These are phyloP conservation scores for Pseudopyricularia cyperi DNA, from an alignment of 2,329 filamentous ascomycete genomes.

Conservation along the genomic window DNA sequence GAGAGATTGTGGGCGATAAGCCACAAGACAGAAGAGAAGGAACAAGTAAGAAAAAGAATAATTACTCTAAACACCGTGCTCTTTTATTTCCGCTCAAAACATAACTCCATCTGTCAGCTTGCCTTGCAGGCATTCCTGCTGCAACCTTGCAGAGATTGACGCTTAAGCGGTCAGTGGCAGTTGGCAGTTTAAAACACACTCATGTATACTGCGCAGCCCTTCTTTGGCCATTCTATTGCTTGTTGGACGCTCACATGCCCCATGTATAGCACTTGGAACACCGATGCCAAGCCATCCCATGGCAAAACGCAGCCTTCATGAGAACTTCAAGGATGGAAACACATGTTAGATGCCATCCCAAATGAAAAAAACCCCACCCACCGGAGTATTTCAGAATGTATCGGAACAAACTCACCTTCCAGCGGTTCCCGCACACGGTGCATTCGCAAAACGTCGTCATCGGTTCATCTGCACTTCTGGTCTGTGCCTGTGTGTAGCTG, in stretches of 20 bases:
- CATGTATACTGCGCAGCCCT: too few species aligned
- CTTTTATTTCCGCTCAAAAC: neutral
- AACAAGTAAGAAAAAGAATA: neutral
- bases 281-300: neutral
- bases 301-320: neutral
- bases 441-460: slow-evolving; percentile 69
- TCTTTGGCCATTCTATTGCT: too few species aligned
- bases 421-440: slow-evolving; percentile 54
- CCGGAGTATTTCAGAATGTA: slow-evolving; percentile 9
- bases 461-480: slow-evolving; percentile 87
- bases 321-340: neutral
- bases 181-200: too few species aligned
- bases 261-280: neutral
- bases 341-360: neutral
- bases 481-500: slow-evolving; percentile 93
- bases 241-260: neutral
- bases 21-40: neutral
- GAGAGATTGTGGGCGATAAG: too few species aligned
- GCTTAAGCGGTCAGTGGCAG: too few species aligned
- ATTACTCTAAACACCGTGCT: neutral
- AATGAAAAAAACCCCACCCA: neutral
- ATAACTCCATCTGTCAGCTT: neutral
- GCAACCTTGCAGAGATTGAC: neutral
- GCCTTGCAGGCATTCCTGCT: neutral
- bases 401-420: slow-evolving; percentile 44